phyloP scores from a whole-genome alignment of 2,329 filamentous ascomycete species.

The Pyricularia sp. region DNA sequence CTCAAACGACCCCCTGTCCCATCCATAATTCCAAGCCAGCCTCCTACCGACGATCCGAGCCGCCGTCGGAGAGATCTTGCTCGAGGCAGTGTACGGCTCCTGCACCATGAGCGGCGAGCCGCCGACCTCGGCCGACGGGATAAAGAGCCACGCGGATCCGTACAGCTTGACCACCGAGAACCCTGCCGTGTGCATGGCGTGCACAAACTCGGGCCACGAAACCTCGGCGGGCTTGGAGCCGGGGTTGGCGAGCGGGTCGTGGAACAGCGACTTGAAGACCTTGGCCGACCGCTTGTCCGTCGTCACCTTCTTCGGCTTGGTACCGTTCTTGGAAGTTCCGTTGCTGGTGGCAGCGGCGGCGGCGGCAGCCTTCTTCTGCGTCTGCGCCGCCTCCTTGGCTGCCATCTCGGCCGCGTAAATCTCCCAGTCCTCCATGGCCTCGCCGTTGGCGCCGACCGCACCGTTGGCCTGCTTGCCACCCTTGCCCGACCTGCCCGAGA shows the following conservation, averaged over 20 bases:
- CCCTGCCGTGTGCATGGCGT: conserved; percentile 7
- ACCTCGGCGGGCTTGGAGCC: conserved; percentile 7
- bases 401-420: neutral
- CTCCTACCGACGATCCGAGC: conserved; percentile 4
- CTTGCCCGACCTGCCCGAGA: neutral
- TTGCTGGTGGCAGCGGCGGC: neutral
- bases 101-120: neutral
- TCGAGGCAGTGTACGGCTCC: conserved; percentile 4
- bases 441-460: neutral
- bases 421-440: neutral
- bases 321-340: neutral
- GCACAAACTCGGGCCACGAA: conserved; percentile 9
- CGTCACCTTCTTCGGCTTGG: neutral
- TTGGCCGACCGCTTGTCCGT: conserved; percentile 8
- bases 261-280: conserved; percentile 10
- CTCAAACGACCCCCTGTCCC: conserved; percentile 5
- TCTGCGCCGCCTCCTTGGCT: neutral
- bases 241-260: conserved; percentile 1
- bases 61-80: neutral
- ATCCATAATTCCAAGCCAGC: conserved; percentile 4
- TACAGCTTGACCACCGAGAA: conserved; percentile 8
- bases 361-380: neutral
- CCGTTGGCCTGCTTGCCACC: neutral
- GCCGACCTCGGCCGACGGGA: conserved; percentile 1
- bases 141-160: conserved; percentile 11